Evolutionary conservation across 2,329 filamentous ascomycete species (phyloP).

Genomic region (Sclerotinia spermophila): DNA sequence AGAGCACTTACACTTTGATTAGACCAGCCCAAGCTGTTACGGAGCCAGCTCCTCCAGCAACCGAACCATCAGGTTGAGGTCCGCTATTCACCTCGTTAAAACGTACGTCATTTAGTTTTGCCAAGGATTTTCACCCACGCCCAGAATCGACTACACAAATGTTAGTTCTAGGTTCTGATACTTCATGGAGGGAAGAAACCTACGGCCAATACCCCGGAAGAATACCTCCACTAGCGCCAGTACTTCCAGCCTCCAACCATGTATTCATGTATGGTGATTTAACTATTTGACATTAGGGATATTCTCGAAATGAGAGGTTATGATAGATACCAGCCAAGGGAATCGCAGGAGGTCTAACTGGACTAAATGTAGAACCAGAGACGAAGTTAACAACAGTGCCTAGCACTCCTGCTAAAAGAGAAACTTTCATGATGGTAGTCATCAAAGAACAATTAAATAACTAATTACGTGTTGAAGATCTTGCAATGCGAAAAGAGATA

Average conservation of each 20-base stretch:
- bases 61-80: conserved; percentile 28
- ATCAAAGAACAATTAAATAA: background rate
- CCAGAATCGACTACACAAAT: conserved; percentile 32
- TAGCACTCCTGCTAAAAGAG: conserved; percentile 17
- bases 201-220: conserved; percentile 52
- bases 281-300: conserved; percentile 37
- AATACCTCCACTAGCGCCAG: conserved; percentile 60
- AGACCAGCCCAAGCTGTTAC: conserved; percentile 66
- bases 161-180: conserved; percentile 18
- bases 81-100: conserved; percentile 22
- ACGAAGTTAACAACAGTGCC: conserved; percentile 12
- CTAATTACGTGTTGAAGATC: background rate
- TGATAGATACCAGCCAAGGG: conserved; percentile 55
- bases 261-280: conserved; percentile 71
- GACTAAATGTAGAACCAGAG: conserved; percentile 53
- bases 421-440: conserved; percentile 22
- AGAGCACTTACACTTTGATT: conserved; percentile 50
- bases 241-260: conserved; percentile 63
- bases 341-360: conserved; percentile 62
- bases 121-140: conserved; percentile 24
- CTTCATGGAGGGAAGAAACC: background rate
- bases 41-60: conserved; percentile 44
- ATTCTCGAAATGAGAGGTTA: background rate
- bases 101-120: background rate
- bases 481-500: background rate